Base-by-base conservation (phyloP, 1,139 yeast species). In the Lodderomyces oxycetoniae region DNA sequence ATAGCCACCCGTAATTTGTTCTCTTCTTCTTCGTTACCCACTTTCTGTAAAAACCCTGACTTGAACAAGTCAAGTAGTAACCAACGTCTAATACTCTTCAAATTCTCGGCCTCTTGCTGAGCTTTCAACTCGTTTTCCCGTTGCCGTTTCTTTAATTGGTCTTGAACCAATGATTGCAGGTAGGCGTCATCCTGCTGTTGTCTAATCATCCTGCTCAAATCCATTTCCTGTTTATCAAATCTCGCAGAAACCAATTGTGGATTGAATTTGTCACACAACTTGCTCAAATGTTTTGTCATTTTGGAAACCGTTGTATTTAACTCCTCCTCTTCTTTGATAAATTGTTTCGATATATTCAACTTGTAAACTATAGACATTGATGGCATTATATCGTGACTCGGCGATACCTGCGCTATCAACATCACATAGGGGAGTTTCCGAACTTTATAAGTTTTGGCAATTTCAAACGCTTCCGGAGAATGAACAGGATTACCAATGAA, bases 161-260 rank as follows among this genome's bases (percentile, higher is more conserved):
- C 82, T 26, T 56, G 59, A 28, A 68, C 59, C 19, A 77, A 53
- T 0, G 79, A 74, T 45, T 66, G 66, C 32, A 61, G 52, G 44
- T 74, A 77, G 2, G 81, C 82, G 32, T 63, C 69, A 45, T 77
- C 81, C 47, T 77, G 83, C 44, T 72, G 72, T 44, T 71, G 70
- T 46, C 77, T 71, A 26, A 77, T 50, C 19, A 65, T 31, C 33
- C 82, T 54, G 26, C 79, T 62, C 31, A 64, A 50, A 39, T 76
- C 78, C 31, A 71, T 64, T 43, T 74, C 79, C 43, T 68, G 72
- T 44, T 67, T 69, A 49, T 76, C 82, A 31, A 59, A 59, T 31
- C 76, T 53, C 26, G 72, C 70, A 3, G 74, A 57, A 1, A 76
- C 55, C 21, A 77, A 50, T 47, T 76, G 81, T 0, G 81, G 79